Evolutionary conservation across 2,329 filamentous ascomycete species (phyloP), one percentile per base, ranked within the genome.

Genomic region (Chaetomium sp.): DNA sequence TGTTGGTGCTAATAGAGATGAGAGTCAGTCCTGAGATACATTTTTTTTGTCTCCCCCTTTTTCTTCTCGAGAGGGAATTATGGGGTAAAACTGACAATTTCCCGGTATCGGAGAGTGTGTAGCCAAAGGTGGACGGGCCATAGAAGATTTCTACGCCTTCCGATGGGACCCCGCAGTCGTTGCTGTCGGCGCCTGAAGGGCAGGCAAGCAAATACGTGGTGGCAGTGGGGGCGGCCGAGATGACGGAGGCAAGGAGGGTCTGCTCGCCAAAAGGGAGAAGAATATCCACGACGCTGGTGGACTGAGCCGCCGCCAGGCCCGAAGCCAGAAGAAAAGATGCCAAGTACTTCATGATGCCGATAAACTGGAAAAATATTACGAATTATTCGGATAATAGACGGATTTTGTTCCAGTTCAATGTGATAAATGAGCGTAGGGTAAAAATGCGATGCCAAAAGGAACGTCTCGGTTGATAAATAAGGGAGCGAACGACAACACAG

Each of bases 151-250:
- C 54, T 12, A 64, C 1, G 27, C 61, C 62, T 9, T 44, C 52
- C 1, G 49, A 27, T 27, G 19, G 61, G 4, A 64, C 54, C 7
- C 62, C 60, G 46, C 64, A 64, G 6, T 66, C 60, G 9, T 49
- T 36, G n/a, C 36, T 14, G 42, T 41, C 19, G n/a, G 50, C 52
- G 47, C 48, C 57, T 34, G 57, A 59, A 0, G 65, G 63, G 60
- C 65, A 67, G 32, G 41, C 38, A 27, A 67, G 27, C 34, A 50
- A 45, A 52, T 61, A 66, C 2, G 58, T 49, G 1, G 67, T 66
- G 7, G 62, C 62, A 10, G 59, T 62, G 11, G 64, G 53, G 35
- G 50, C 59, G n/a, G 57, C 65, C 19, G 55, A 54, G 57, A 68
- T 55, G 41, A 68, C 60, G 1, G 64, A 68, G 14, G 55, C 67